These are phyloP conservation scores for Phytophthora cryptogea DNA, from an alignment of 352 stramenopile species.

Conservation along the genomic window DNA sequence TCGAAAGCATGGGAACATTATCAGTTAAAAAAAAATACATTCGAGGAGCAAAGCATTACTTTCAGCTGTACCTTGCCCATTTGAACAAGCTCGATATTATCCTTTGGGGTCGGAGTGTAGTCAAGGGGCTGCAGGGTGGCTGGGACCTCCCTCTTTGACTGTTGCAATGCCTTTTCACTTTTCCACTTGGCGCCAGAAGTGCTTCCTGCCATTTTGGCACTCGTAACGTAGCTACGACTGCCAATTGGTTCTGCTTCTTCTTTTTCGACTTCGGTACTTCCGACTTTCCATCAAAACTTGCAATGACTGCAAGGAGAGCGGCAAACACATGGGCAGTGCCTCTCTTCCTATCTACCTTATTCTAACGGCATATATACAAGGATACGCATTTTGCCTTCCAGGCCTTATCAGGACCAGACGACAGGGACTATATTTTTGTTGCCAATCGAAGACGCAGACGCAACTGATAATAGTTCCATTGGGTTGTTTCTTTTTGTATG, in stretches of 20 bases:
- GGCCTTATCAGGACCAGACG: conserved; percentile 23
- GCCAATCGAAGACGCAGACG: too few relatives aligned
- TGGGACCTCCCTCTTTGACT: conserved; percentile 44
- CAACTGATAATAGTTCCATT: too few relatives aligned
- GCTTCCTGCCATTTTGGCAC: conserved; percentile 32
- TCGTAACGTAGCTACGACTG: neutral
- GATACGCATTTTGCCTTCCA: conserved; percentile 6
- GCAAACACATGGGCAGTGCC: conserved; percentile 1
- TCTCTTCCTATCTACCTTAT: conserved; percentile 18
- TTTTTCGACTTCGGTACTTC: conserved; percentile 4
- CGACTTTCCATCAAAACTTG: neutral
- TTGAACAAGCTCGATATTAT: conserved; percentile 59
- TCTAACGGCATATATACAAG: neutral
- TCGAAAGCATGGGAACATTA: neutral
- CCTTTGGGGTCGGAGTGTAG: conserved; percentile 63
- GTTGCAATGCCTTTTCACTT: conserved; percentile 41
- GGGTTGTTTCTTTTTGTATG: too few relatives aligned
- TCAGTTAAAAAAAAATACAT: neutral
- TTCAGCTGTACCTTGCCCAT: conserved; percentile 47
- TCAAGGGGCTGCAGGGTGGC: conserved; percentile 64
- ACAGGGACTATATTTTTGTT: neutral
- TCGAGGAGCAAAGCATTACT: neutral
- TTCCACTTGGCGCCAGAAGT: conserved; percentile 40
- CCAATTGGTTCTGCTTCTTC: conserved; percentile 8
- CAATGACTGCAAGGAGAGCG: neutral